A percentile compares a stretch with the other conserved stretches of the same genome.
Evolutionary conservation across 2,329 filamentous ascomycete genomes (phyloP).

Genomic region (Chaetothyriales sp.): DNA sequence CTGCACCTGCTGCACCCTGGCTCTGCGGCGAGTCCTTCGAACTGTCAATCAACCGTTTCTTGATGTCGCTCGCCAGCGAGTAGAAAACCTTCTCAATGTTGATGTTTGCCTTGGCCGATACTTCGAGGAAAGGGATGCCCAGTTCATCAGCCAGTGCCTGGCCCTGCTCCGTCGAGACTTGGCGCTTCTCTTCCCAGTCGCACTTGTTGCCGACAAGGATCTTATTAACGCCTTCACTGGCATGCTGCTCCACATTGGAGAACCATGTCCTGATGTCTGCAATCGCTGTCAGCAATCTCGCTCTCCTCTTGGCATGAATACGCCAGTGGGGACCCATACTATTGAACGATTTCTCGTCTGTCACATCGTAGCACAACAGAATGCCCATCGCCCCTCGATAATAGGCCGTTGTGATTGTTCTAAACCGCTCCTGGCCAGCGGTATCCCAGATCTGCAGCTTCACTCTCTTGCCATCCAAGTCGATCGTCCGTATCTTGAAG

Average conservation of each 20-base stretch:
- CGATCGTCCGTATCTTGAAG: slow-evolving; percentile 99
- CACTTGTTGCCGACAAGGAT: slow-evolving; percentile 99
- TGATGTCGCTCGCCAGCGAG: slow-evolving; percentile 87
- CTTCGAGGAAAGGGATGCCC: slow-evolving; percentile 94
- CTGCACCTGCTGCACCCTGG: slow-evolving; percentile 20
- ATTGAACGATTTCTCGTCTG: slow-evolving; percentile 88
- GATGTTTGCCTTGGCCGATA: slow-evolving; percentile 97
- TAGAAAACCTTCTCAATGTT: slow-evolving; percentile 99
- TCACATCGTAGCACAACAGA: slow-evolving; percentile 94
- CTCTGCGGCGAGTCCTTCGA: slow-evolving; percentile 55
- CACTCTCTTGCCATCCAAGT: slow-evolving; percentile 94
- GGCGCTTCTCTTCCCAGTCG: slow-evolving; percentile 98
- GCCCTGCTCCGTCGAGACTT: slow-evolving; percentile 81
- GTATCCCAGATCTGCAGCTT: slow-evolving; percentile 99
- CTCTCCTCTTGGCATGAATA: background rate
- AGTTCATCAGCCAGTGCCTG: slow-evolving; percentile 90
- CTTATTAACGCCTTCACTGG: slow-evolving; percentile 97
- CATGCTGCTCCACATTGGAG: slow-evolving; percentile 95
- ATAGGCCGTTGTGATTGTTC: slow-evolving; percentile 97
- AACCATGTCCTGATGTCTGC: slow-evolving; percentile 98
- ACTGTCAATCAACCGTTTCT: slow-evolving; percentile 93
- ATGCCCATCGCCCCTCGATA: slow-evolving; percentile 98
- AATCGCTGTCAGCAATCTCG: slow-evolving; percentile 6
- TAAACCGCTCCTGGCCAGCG: slow-evolving; percentile 93
- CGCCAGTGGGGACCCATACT: slow-evolving; percentile 44